Base-by-base conservation (phyloP, 2,329 filamentous ascomycete genomes). In the Neofusicoccum cordaticola region DNA sequence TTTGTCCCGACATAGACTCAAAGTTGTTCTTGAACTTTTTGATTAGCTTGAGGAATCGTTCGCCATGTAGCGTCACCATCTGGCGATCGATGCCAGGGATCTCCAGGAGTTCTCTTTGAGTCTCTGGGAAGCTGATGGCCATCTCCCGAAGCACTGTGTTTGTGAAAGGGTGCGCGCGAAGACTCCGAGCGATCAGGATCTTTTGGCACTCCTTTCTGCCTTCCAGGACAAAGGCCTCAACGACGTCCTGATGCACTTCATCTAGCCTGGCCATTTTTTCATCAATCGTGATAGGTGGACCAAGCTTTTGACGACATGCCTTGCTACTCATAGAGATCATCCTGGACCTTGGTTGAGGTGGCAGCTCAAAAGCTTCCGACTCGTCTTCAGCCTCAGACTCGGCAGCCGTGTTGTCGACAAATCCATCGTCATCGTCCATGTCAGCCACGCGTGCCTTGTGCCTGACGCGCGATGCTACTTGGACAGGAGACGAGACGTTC, bases 91-190 rank as follows among this genome's bases (percentile, higher is more conserved):
- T 88, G 9, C 84, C 85, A 0, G 83, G 82, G 56, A 94, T 90
- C 8, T 76, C 75, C 37, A 77, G 79, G 86, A 95, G 90, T 65
- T 86, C 80, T 15, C 85, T 83, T 9, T 86, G 71, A 8, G 81
- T 86, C 7, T 80, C 82, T 0, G 90, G 90, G 81, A 90, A 90
- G 39, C 82, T 77, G 57, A 92, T 86, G 12, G 86, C 88, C 89
- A 95, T 93, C 69, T 89, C 85, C 41, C 88, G 86, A 58, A 93
- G 83, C 13, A 91, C 83, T 22, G 82, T 82, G 66, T 92, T 88
- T 0, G 86, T 88, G 72, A 95, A 95, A 0, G 83, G 82, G 3
- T 84, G 82, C 22, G 81, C 80, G 8, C 85, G 83, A 37, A 90
- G 76, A 4, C 81, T 80, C 58, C 85, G 85, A 27, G 81, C 80